These are phyloP conservation scores for Phytophthora nicotianae DNA, from an alignment of 352 stramenopile species.

Conservation along the genomic window DNA sequence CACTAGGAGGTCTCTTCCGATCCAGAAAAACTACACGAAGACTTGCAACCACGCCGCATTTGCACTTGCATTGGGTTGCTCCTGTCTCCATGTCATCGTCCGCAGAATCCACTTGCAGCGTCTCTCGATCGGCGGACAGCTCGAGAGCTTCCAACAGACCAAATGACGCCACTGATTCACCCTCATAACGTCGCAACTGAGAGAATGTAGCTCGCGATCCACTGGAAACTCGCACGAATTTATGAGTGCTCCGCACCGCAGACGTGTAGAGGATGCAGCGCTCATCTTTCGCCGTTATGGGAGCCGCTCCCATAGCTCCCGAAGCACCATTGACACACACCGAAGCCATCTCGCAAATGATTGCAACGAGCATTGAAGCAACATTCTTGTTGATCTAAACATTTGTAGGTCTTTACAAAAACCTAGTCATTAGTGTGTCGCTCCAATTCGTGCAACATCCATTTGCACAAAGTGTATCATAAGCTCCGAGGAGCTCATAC, in stretches of 20 bases:
- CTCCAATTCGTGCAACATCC: neutral
- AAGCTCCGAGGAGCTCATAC: constrained; percentile 2
- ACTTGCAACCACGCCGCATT: constrained; percentile 22
- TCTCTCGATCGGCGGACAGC: constrained; percentile 10
- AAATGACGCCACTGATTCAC: constrained; percentile 29
- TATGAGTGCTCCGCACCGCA: constrained; percentile 8
- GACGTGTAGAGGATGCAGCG: constrained; percentile 39
- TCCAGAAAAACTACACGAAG: constrained; percentile 47
- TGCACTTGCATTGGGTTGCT: constrained; percentile 34
- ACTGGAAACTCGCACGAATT: constrained; percentile 24
- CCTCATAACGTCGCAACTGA: constrained; percentile 22
- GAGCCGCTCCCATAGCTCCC: no score
- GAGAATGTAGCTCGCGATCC: constrained; percentile 25
- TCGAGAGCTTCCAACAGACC: constrained; percentile 40
- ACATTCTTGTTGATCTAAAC: neutral
- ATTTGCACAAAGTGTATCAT: constrained; percentile 11
- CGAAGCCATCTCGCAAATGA: constrained; percentile 32
- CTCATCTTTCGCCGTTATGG: constrained; percentile 22
- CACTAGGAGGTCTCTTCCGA: constrained; percentile 37
- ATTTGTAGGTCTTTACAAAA: constrained; percentile 1
- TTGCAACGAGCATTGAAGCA: neutral
- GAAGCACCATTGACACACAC: constrained; percentile 39
- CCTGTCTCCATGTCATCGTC: neutral
- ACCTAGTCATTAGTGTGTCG: neutral
- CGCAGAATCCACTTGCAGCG: constrained; percentile 14